Percentiles rank a stretch among this genome's conserved stretches.
Evolutionary conservation across 805 yeast genomes (phyloP).

Genomic region (Hanseniaspora clermontiae): DNA sequence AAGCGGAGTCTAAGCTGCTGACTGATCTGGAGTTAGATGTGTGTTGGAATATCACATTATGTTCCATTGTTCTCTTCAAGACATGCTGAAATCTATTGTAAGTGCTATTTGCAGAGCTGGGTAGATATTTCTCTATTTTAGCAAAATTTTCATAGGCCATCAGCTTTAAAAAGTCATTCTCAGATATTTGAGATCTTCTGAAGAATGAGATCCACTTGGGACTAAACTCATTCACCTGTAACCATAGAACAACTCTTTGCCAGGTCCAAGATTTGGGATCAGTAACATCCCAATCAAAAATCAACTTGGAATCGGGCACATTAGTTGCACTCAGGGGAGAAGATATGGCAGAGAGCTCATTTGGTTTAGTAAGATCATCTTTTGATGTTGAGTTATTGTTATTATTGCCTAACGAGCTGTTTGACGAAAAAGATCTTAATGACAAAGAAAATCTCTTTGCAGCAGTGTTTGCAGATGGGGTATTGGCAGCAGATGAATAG

Average conservation of each 20-base stretch:
- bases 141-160: conserved; percentile 53
- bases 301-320: conserved; percentile 19
- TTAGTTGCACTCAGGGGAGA: not conserved
- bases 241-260: conserved; percentile 56
- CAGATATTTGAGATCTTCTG: conserved; percentile 42
- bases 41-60: conserved; percentile 24
- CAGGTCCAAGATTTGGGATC: conserved; percentile 58
- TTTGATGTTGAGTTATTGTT: not conserved
- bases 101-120: conserved; percentile 37
- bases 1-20: conserved; percentile 19
- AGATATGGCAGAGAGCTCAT: not conserved
- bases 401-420: conserved; percentile 1
- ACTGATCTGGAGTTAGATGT: conserved; percentile 19
- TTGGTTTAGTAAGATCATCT: not conserved
- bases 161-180: conserved; percentile 52
- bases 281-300: conserved; percentile 38
- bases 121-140: conserved; percentile 29
- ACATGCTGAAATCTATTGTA: conserved; percentile 47
- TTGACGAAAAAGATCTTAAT: conserved; percentile 13
- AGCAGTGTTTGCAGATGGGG: not conserved
- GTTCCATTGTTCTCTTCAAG: conserved; percentile 35
- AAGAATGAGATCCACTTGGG: conserved; percentile 63
- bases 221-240: conserved; percentile 55
- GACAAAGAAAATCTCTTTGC: conserved; percentile 12
- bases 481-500: not conserved